phyloP scores from a whole-genome alignment of 345 rosid species.

The Eucalyptus marginata region DNA sequence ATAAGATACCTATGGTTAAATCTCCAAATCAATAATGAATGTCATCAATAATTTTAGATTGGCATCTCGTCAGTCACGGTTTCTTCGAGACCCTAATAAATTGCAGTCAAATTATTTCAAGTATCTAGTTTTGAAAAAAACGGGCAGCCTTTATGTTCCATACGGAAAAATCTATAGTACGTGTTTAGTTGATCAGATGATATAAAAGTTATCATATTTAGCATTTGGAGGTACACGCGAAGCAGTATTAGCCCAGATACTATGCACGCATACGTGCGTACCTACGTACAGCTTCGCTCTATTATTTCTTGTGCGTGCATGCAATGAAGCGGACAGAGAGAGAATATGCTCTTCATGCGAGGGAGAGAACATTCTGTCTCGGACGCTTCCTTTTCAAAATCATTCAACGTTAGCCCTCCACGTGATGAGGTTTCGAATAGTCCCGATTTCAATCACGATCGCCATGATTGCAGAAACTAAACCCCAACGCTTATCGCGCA shows the following conservation, averaged over 20 bases:
- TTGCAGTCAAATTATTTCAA: rapidly evolving
- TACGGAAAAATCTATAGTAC: rapidly evolving
- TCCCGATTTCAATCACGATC: background rate
- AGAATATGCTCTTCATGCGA: background rate
- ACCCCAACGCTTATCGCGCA: background rate
- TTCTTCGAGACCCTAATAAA: background rate
- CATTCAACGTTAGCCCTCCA: background rate
- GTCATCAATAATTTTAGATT: background rate
- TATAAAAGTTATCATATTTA: background rate
- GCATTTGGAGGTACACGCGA: background rate
- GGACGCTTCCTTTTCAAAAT: background rate
- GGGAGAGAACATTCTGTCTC: background rate
- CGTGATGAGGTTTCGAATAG: background rate
- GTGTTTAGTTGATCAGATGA: background rate
- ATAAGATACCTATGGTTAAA: background rate
- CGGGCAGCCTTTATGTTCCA: too few relatives aligned
- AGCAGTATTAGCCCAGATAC: background rate
- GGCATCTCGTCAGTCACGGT: rapidly evolving
- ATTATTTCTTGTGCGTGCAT: background rate
- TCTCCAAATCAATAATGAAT: background rate
- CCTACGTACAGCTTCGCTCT: background rate
- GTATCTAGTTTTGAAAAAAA: background rate
- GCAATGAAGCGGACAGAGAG: background rate
- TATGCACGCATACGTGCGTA: background rate
- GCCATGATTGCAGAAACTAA: background rate